Percentiles rank a stretch among this genome's conserved stretches.
Conservation (phyloP, 1,284 basidiomycete species). For the Papiliotrema flavescens region DNA sequence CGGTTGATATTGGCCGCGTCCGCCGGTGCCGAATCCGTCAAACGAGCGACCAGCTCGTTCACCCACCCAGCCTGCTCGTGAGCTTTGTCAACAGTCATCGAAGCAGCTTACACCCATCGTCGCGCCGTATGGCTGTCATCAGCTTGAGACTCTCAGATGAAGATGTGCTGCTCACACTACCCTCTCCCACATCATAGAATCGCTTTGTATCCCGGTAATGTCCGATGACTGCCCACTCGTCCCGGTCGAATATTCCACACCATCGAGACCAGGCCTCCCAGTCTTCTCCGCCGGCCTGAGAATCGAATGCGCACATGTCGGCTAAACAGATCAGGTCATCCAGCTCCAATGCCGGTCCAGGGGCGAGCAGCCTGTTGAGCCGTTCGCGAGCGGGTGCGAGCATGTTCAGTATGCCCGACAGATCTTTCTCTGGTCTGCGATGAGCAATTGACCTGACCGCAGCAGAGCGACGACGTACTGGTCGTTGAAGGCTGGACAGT, state of each 20-base stretch:
- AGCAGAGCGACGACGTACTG: conserved; percentile 5
- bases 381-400: conserved; percentile 53
- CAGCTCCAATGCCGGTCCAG: conserved; percentile 60
- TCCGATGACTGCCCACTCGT: conserved; percentile 63
- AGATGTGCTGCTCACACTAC: conserved; percentile 57
- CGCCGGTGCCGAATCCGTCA: conserved; percentile 59
- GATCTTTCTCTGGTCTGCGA: conserved; percentile 53
- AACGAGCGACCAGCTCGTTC: conserved; percentile 77
- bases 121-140: conserved; percentile 28
- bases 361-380: conserved; percentile 56
- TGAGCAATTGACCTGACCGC: not conserved
- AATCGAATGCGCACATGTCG: conserved; percentile 73
- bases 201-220: conserved; percentile 71
- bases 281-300: conserved; percentile 49
- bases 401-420: conserved; percentile 53
- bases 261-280: conserved; percentile 59
- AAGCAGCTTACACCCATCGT: conserved; percentile 20
- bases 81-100: not conserved
- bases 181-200: conserved; percentile 59
- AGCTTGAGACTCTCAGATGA: not conserved
- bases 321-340: conserved; percentile 62
- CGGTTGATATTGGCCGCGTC: conserved; percentile 73
- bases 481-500: conserved; percentile 60
- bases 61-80: conserved; percentile 62
- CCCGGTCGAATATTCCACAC: conserved; percentile 61